phyloP scores from a whole-genome alignment of 1,139 yeast species.

The Kodamaea plutei region DNA sequence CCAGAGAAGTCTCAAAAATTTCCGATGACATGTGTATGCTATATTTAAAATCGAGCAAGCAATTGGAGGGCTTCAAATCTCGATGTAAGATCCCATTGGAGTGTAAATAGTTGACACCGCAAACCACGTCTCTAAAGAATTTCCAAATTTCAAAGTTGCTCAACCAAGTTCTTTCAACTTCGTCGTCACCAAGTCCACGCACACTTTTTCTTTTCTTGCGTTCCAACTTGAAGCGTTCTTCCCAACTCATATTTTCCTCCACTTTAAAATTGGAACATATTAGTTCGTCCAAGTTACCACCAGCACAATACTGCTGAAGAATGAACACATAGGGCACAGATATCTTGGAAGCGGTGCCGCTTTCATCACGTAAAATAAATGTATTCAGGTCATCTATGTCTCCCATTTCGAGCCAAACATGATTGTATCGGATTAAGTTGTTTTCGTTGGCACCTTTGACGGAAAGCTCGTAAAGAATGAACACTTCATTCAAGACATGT shows the following conservation, averaged over 20 bases:
- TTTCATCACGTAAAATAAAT: conserved; percentile 20
- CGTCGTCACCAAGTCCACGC: conserved; percentile 1
- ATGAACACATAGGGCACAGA: conserved; percentile 78
- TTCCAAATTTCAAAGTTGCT: conserved; percentile 46
- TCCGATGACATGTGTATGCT: conserved; percentile 1
- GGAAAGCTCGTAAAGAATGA: conserved; percentile 50
- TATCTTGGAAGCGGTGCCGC: conserved; percentile 6
- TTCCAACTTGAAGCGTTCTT: conserved; percentile 26
- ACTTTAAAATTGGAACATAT: conserved; percentile 32
- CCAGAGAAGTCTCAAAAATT: conserved; percentile 13
- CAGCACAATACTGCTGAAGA: conserved; percentile 81
- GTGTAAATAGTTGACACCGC: conserved; percentile 72
- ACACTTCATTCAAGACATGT: conserved; percentile 73
- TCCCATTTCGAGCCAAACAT: conserved; percentile 86
- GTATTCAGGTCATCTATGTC: conserved; percentile 45
- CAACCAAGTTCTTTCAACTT: conserved; percentile 21
- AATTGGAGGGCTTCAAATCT: conserved; percentile 85
- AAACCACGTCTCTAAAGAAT: conserved; percentile 61
- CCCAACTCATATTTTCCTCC: conserved; percentile 21
- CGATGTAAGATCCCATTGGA: conserved; percentile 73
- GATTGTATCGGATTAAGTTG: conserved; percentile 79
- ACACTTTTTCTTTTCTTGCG: conserved; percentile 17
- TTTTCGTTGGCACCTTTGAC: conserved; percentile 39
- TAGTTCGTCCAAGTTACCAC: conserved; percentile 78
- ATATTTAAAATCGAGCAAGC: conserved; percentile 51